Evolutionary conservation across 1,284 basidiomycete genomes (phyloP).

Genomic region (Cryptococcus sp.): DNA sequence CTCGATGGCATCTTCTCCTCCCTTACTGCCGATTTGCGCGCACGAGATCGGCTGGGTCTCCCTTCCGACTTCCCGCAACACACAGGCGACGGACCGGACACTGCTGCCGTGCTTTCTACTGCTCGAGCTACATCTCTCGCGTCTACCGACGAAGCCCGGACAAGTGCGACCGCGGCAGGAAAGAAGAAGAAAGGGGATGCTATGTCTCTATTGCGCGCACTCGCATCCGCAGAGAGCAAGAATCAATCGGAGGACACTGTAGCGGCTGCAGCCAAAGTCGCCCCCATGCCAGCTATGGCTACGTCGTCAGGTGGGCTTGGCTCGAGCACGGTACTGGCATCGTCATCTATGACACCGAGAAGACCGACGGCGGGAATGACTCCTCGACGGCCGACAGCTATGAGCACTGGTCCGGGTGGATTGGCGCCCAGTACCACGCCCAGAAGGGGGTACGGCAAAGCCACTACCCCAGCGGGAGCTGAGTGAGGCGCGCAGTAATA

Average conservation of each 20-base stretch:
- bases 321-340: slow-evolving; percentile 4
- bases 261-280: slow-evolving; percentile 35
- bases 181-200: slow-evolving; percentile 33
- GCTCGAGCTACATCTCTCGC: slow-evolving; percentile 17
- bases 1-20: slow-evolving; percentile 53
- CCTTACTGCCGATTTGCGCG: slow-evolving; percentile 45
- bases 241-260: slow-evolving; percentile 34
- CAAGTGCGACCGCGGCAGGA: neutral
- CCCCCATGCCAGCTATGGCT: slow-evolving; percentile 19
- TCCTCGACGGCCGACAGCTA: slow-evolving; percentile 11
- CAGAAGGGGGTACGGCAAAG: slow-evolving; percentile 7
- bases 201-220: slow-evolving; percentile 45
- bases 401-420: slow-evolving; percentile 4
- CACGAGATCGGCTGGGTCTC: slow-evolving; percentile 32
- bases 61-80: slow-evolving; percentile 15
- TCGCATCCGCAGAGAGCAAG: slow-evolving; percentile 43
- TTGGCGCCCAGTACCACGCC: slow-evolving; percentile 12
- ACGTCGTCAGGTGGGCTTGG: slow-evolving; percentile 7
- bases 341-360: slow-evolving; percentile 14
- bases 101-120: slow-evolving; percentile 27
- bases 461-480: neutral
- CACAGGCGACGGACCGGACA: slow-evolving; percentile 34
- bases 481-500: neutral
- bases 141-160: neutral
- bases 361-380: slow-evolving; percentile 20